Evolutionary conservation across 2,329 filamentous ascomycete genomes (phyloP).

Genomic region (Penicillium sp.): DNA sequence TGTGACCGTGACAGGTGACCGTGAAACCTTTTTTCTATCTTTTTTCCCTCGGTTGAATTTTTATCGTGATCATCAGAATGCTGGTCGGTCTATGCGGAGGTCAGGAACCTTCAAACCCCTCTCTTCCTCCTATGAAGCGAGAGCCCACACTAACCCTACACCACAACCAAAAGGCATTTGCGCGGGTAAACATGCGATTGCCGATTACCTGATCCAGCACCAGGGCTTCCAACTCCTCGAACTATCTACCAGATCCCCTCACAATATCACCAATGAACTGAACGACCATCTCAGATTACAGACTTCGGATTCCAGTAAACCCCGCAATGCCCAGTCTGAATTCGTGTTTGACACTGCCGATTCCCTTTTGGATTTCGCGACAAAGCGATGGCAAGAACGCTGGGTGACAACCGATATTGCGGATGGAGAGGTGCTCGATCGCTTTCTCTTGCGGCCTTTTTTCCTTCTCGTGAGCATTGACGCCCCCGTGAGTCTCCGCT

Average conservation of each 20-base stretch:
- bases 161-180: conserved; percentile 64
- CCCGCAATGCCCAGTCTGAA: conserved; percentile 18
- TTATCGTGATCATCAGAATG: conserved; percentile 34
- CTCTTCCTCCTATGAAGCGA: neutral
- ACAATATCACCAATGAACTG: conserved; percentile 18
- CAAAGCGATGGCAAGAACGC: conserved; percentile 70
- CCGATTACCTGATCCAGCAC: conserved; percentile 76
- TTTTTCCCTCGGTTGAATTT: neutral
- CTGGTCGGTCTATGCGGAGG: conserved; percentile 50
- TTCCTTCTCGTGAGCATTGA: conserved; percentile 91
- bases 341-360: conserved; percentile 58
- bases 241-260: conserved; percentile 43
- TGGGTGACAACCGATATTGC: conserved; percentile 85
- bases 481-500: conserved; percentile 77
- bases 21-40: neutral
- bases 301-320: conserved; percentile 19
- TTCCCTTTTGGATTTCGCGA: conserved; percentile 76
- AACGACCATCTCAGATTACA: conserved; percentile 29
- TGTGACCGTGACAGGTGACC: conserved; percentile 1
- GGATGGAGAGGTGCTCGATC: conserved; percentile 66
- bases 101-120: conserved; percentile 21
- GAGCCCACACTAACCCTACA: conserved; percentile 16
- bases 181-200: conserved; percentile 85
- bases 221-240: conserved; percentile 74
- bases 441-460: conserved; percentile 74